These are phyloP conservation scores for Tylopilus orsonianus DNA, from an alignment of 1,284 basidiomycete genomes.

Conservation along the genomic window DNA sequence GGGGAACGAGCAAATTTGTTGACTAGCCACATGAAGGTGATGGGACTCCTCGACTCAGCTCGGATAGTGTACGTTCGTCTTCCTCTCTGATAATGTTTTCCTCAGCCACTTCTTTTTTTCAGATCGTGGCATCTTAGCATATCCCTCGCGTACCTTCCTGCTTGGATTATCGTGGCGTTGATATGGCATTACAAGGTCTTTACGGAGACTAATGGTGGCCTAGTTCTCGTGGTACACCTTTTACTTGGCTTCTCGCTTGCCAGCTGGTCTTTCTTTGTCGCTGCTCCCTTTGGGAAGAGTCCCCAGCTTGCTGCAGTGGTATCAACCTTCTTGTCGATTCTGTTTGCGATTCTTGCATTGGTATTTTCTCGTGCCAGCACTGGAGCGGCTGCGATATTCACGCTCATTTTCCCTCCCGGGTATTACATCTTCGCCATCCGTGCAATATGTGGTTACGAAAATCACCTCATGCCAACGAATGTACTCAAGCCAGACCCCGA, in stretches of 20 bases:
- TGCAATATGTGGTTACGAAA: slow-evolving; percentile 67
- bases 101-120: neutral
- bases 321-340: slow-evolving; percentile 62
- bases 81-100: neutral
- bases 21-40: slow-evolving; percentile 69
- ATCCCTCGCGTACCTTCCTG: slow-evolving; percentile 56
- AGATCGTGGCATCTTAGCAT: slow-evolving; percentile 70
- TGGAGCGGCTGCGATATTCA: slow-evolving; percentile 56
- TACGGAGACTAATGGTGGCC: slow-evolving; percentile 54
- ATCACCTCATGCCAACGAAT: slow-evolving; percentile 50
- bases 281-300: slow-evolving; percentile 67
- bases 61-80: slow-evolving; percentile 50
- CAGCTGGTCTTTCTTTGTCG: slow-evolving; percentile 69
- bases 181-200: slow-evolving; percentile 70
- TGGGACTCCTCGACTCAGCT: slow-evolving; percentile 70
- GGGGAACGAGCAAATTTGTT: slow-evolving; percentile 60
- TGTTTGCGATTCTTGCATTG: slow-evolving; percentile 70
- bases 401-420: slow-evolving; percentile 71
- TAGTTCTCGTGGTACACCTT: slow-evolving; percentile 66
- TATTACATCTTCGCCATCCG: slow-evolving; percentile 75
- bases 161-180: slow-evolving; percentile 64
- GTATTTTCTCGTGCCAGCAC: slow-evolving; percentile 49
- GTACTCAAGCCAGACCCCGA: slow-evolving; percentile 59
- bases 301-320: slow-evolving; percentile 72
- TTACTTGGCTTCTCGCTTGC: slow-evolving; percentile 67